Conservation (phyloP, 2,329 filamentous ascomycete species). For the Colletotrichum sp. region DNA sequence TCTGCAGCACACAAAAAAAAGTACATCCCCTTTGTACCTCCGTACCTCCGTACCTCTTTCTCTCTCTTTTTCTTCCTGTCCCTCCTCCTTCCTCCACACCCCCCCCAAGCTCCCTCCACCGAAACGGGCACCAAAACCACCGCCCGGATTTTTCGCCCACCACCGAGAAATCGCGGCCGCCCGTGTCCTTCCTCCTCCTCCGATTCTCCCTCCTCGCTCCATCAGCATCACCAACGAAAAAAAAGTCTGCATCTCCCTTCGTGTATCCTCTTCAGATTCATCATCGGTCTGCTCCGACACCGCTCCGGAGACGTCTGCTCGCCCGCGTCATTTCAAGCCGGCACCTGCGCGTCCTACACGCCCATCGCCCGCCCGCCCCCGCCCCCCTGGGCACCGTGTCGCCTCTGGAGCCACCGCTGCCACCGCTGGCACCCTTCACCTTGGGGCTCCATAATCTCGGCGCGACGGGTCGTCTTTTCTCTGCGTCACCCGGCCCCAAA, state of each 20-base stretch:
- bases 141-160: slow-evolving; percentile 19
- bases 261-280: background rate
- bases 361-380: background rate
- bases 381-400: slow-evolving; percentile 1
- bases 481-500: slow-evolving; percentile 22
- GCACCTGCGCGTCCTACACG: background rate
- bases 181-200: slow-evolving; percentile 5
- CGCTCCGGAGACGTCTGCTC: background rate
- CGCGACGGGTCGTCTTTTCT: slow-evolving; percentile 23
- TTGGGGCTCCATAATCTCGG: slow-evolving; percentile 19
- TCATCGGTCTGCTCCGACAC: background rate
- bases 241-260: background rate
- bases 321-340: background rate
- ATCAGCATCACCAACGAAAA: background rate
- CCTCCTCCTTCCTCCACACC: background rate
- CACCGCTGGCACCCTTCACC: background rate
- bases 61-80: background rate
- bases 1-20: background rate
- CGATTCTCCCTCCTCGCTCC: background rate
- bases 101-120: background rate
- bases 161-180: slow-evolving; percentile 21
- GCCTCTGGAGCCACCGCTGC: slow-evolving; percentile 15
- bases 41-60: background rate
- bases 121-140: slow-evolving; percentile 5
- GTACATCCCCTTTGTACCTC: background rate